These are phyloP conservation scores for Ceratocystis smalleyi DNA, from an alignment of 2,329 filamentous ascomycete species.

Conservation along the genomic window DNA sequence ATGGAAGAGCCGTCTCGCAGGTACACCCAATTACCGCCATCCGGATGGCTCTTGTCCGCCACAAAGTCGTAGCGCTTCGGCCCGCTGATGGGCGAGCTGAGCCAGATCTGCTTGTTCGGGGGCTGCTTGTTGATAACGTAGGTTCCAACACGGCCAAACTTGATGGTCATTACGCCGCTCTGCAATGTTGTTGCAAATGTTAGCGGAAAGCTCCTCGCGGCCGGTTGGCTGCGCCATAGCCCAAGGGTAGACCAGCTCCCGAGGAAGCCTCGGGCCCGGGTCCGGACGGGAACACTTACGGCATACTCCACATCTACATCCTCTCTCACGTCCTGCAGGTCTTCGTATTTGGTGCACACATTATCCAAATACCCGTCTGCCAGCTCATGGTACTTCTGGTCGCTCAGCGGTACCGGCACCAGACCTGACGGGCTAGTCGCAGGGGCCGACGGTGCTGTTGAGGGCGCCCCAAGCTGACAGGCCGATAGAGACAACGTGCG, in stretches of 20 bases:
- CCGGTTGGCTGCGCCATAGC: background rate
- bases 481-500: background rate
- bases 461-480: background rate
- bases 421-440: background rate
- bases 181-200: slow-evolving; percentile 24
- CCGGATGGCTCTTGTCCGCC: slow-evolving; percentile 46
- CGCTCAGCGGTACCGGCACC: slow-evolving; percentile 20
- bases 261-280: too few species aligned
- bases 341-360: slow-evolving; percentile 48
- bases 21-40: slow-evolving; percentile 78
- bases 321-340: slow-evolving; percentile 53
- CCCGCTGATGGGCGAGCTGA: slow-evolving; percentile 77
- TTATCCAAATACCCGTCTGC: slow-evolving; percentile 58
- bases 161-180: slow-evolving; percentile 74
- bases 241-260: background rate
- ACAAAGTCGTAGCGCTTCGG: slow-evolving; percentile 94
- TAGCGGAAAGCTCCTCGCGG: too few species aligned
- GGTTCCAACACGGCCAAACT: slow-evolving; percentile 52
- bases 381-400: slow-evolving; percentile 58
- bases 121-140: slow-evolving; percentile 98
- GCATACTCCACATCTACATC: slow-evolving; percentile 81
- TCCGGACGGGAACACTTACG: slow-evolving; percentile 36
- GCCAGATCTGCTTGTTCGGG: slow-evolving; percentile 94
- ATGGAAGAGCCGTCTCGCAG: slow-evolving; percentile 66
- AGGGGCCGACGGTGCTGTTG: slow-evolving; percentile 7